Evolutionary conservation across 352 stramenopile genomes (phyloP), one percentile per base, ranked within the genome.

Genomic region (Pythium brassicae): DNA sequence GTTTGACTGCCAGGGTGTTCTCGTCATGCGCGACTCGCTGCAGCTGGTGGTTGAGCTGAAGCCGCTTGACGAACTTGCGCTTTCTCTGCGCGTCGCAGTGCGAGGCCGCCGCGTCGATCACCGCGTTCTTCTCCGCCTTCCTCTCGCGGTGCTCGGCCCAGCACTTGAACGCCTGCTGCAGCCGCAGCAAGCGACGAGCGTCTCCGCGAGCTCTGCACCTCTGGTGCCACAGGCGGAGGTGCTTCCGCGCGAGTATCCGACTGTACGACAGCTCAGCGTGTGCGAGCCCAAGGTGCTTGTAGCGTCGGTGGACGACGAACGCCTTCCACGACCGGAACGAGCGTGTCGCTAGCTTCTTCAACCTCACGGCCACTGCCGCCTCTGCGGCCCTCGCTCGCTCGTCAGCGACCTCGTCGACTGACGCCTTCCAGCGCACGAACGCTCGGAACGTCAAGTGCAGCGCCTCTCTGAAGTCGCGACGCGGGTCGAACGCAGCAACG

Each of bases 101-200:
- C 55, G 25, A 11, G 2, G 34, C 10, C 9, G 54, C 54, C 22
- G 34, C 12, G 14, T 14, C 43, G 4, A 27, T 5, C 2, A 7
- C 42, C 11, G 23, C 3, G 7, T 40, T 22, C 48, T 61, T 39
- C 15, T 43, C 9, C 35, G 11, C 29, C 47, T 61, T 55, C 22
- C 23, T 22, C 23, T 26, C 22, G 15, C 54, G 27, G 4, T 50
- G 54, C n/a, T 22, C 27, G 15, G n/a, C 20, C 55, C 55, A 61
- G 19, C 27, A 37, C 20, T 50, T 37, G 11, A 55, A 48, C 19
- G 23, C 54, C 15, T 34, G 44, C 20, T 61, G 55, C 5, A 34
- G 15, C 19, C 55, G 49, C 9, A 14, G 43, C n/a, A 55, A 35
- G 50, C 66, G 69, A 11, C 62, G 52, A 25, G 67, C 74, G 25